A percentile compares a stretch with the other conserved stretches of the same genome.
Conservation (phyloP, 805 yeast species). For the Candida coleopterorum region DNA sequence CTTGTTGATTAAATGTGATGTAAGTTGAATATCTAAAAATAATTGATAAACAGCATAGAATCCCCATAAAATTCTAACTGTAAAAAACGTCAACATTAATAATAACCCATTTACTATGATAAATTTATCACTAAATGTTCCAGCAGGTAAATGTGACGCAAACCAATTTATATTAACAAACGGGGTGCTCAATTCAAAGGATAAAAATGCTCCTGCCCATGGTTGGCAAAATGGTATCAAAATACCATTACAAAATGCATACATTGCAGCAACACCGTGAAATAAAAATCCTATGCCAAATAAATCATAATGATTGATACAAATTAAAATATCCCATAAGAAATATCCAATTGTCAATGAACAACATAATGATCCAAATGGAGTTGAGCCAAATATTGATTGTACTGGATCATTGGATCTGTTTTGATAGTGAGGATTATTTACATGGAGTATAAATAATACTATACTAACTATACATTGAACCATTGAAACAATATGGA, state of each 20-base stretch:
- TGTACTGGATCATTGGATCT: slow-evolving; percentile 35
- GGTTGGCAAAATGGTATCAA: slow-evolving; percentile 71
- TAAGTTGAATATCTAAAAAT: slow-evolving; percentile 42
- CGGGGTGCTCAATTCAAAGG: slow-evolving; percentile 89
- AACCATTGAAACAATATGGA: slow-evolving; percentile 83
- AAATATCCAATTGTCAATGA: slow-evolving; percentile 82
- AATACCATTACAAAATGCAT: slow-evolving; percentile 61
- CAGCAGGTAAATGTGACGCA: slow-evolving; percentile 69
- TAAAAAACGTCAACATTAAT: slow-evolving; percentile 66
- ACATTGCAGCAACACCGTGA: slow-evolving; percentile 80
- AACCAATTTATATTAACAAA: slow-evolving; percentile 95
- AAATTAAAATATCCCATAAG: slow-evolving; percentile 80
- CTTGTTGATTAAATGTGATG: slow-evolving; percentile 41
- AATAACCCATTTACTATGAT: slow-evolving; percentile 67
- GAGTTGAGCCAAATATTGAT: slow-evolving; percentile 59
- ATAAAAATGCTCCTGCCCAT: slow-evolving; percentile 75
- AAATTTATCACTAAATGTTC: slow-evolving; percentile 50
- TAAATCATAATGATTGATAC: slow-evolving; percentile 54
- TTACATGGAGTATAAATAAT: slow-evolving; percentile 60
- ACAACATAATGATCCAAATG: slow-evolving; percentile 70
- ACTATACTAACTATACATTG: slow-evolving; percentile 68
- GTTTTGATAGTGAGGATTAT: slow-evolving; percentile 44
- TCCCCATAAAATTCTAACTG: slow-evolving; percentile 84
- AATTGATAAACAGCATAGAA: slow-evolving; percentile 59
- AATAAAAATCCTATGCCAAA: slow-evolving; percentile 80